A percentile compares a stretch with the other conserved stretches of the same genome.
These are phyloP conservation scores for Exobasidium cylindrosporum DNA, from an alignment of 1,284 basidiomycete genomes.

Conservation along the genomic window DNA sequence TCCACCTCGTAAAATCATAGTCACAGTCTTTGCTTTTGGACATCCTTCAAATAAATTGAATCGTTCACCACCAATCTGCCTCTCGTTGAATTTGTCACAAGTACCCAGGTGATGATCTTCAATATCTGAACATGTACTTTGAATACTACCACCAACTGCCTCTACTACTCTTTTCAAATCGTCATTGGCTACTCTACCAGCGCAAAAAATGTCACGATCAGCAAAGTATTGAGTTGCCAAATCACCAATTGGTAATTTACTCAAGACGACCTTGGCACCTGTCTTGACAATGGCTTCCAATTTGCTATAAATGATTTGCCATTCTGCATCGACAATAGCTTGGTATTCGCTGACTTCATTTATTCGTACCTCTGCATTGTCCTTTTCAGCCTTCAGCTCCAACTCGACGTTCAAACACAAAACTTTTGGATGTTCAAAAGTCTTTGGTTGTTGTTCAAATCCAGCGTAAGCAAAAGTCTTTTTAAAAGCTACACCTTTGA, in stretches of 20 bases:
- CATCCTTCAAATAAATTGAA: slow-evolving; percentile 96
- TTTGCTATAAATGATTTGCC: slow-evolving; percentile 99
- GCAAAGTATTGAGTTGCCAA: slow-evolving; percentile 99
- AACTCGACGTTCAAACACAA: slow-evolving; percentile 96
- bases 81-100: slow-evolving; percentile 88
- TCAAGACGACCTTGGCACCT: slow-evolving; percentile 94
- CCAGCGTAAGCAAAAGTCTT: slow-evolving; percentile 99
- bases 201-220: slow-evolving; percentile 98
- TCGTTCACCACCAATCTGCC: slow-evolving; percentile 92
- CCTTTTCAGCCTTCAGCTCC: slow-evolving; percentile 98
- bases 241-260: slow-evolving; percentile 97
- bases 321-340: slow-evolving; percentile 98
- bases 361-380: slow-evolving; percentile 97
- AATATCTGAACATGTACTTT: slow-evolving; percentile 94
- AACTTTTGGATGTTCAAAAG: slow-evolving; percentile 82
- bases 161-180: slow-evolving; percentile 93
- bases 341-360: slow-evolving; percentile 85
- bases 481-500: slow-evolving; percentile 97
- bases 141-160: slow-evolving; percentile 90
- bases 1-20: slow-evolving; percentile 89
- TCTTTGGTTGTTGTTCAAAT: slow-evolving; percentile 97
- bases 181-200: slow-evolving; percentile 84
- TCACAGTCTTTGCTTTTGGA: slow-evolving; percentile 94
- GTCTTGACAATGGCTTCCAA: slow-evolving; percentile 93
- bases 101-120: slow-evolving; percentile 82